Base-by-base conservation (phyloP, 306 rosid genomes). In the Dryas alaskensis region DNA sequence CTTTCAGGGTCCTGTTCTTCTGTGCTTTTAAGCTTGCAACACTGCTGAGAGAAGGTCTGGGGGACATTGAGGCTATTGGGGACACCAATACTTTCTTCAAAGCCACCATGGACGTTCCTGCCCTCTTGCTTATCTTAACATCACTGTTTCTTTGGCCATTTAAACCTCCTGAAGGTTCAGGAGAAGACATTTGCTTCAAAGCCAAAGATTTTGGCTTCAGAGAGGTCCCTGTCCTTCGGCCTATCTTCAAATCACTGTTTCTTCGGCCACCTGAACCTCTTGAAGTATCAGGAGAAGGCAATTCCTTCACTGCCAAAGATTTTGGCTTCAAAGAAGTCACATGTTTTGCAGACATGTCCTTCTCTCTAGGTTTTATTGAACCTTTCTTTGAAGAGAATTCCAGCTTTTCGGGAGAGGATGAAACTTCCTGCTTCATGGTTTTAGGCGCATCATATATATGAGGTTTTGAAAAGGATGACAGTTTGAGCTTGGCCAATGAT, bases 11-110 rank as follows among this genome's bases (percentile, higher is more conserved):
- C 79, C 59, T 74, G 12, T 62, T 74, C 84, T 83, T 86, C 67
- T 75, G 82, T 37, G 86, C 75, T 55, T 77, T 85, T 69, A 77
- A 8, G 78, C 86, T 87, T 63, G 81, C 78, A 71, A 72, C 84
- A 74, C 81, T 75, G 44, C 4, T 43, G 61, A 76, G 80, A 81
- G 92, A 75, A 77, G 82, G 51, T 60, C 52, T 89, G 3, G 86
- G 79, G 60, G 92, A 81, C 60, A 69, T 50, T 37, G 76, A 78
- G 46, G 76, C 75, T 42, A 31, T 72, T 63, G 76, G 68, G 49
- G 89, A 75, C 25, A 72, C 43, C 73, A 54, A 65, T 63, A 80
- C 81, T 76, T 84, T 88, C 82, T 75, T 84, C 50, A 84, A 62
- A 83, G 83, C 70, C 67, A 37, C 81, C 79, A 76, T 74, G 65